Base-by-base conservation (phyloP, 768 basidiomycete genomes). In the Stropharia rugosoannulata region DNA sequence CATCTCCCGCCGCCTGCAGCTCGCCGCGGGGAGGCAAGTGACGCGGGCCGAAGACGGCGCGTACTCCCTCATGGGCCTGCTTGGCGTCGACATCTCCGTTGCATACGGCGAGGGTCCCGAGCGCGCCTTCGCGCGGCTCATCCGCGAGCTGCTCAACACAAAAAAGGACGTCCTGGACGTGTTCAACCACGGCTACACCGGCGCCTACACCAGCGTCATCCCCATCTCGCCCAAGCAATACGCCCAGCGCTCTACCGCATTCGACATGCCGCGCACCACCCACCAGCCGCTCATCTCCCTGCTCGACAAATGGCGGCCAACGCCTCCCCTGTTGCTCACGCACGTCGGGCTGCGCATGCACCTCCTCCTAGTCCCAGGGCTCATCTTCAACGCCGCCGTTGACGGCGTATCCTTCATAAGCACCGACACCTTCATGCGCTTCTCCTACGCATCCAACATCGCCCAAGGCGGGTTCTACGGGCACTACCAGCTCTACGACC, bases 121-220 rank as follows among this genome's bases (percentile, higher is more conserved):
- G 19, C 55, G 59, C 12, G 59, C 59, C 8, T 60, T 60, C 25
- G 57, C 54, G 16, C 46, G 59, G 19, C 59, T 60, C 29, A 11
- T 57, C 7, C 51, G 53, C 36, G 55, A 51, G 13, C 56, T 60
- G n/a, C 19, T 60, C 7, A 38, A 45, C 16, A 36, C 51, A 1
- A 54, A 44, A 13, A 41, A 29, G 16, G 19, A 43, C 32, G 41
- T 51, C 18, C 27, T 39, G 6, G 51, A 51, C 51, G 16, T 51
- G 16, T 51, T 51, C 41, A 51, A 51, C 15, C 41, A 35, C 22
- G 19, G 29, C 15, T 46, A 46, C 22, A 15, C 27, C 9, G 15
- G 27, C 18, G 13, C 18, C 4, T n/a, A 43, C 32, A 18, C 41
- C 41, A 7, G 29, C 18, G 25, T 43, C 43, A 12, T 43, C 18